These are phyloP conservation scores for Dillenia suffruticosa DNA, from an alignment of 164 flowering plant species.

Conservation along the genomic window DNA sequence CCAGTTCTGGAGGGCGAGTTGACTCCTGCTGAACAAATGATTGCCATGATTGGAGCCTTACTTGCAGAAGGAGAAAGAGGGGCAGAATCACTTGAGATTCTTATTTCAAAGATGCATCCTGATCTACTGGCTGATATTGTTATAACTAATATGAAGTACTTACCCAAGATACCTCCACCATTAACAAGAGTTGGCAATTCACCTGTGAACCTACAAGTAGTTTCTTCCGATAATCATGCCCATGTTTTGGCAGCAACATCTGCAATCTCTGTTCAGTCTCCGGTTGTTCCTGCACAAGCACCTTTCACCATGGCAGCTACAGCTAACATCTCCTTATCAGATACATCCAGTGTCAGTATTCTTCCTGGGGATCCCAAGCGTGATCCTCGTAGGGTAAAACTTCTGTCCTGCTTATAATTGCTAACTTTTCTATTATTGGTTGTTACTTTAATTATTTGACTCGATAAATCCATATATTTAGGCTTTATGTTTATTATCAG, in stretches of 20 bases:
- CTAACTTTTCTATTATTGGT: neutral
- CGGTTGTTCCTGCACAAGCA: conserved; percentile 30
- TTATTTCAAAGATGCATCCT: conserved; percentile 82
- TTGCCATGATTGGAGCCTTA: conserved; percentile 92
- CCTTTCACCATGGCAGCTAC: conserved; percentile 28
- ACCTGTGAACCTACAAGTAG: conserved; percentile 25
- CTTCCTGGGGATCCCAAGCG: conserved; percentile 65
- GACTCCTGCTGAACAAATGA: conserved; percentile 91
- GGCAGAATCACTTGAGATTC: conserved; percentile 82
- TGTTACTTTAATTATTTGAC: neutral
- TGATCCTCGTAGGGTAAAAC: conserved; percentile 85
- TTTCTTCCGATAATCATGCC: conserved; percentile 24
- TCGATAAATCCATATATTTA: neutral
- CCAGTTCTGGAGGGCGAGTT: conserved; percentile 45
- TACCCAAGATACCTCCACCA: conserved; percentile 66
- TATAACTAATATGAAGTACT: conserved; percentile 87
- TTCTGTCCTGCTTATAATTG: neutral
- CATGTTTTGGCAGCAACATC: conserved; percentile 34
- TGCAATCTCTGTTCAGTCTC: conserved; percentile 24
- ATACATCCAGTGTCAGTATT: conserved; percentile 23
- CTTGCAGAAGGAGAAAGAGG: conserved; percentile 97
- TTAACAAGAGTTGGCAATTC: conserved; percentile 38
- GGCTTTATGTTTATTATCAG: neutral
- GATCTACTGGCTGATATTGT: conserved; percentile 97
- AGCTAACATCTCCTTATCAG: conserved; percentile 30